Base-by-base conservation (phyloP, 768 basidiomycete species). In the Boletus reticuloceps region DNA sequence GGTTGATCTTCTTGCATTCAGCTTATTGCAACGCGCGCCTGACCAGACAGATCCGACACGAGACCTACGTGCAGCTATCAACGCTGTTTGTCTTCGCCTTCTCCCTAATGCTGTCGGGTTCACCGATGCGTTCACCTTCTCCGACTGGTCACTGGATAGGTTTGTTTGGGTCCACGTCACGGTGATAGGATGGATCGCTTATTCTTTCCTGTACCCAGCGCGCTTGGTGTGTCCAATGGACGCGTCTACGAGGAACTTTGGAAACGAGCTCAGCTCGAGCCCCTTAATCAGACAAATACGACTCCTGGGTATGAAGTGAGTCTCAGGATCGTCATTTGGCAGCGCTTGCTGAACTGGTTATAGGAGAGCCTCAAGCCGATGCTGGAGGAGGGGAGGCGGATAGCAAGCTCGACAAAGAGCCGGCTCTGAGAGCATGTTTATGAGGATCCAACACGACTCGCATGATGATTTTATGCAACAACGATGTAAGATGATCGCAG, bases 91-190 rank as follows among this genome's bases (percentile, higher is more conserved):
- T 64, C 60, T 69, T 9, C 75, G 76, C 45, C 58, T 91, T 12
- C 66, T 89, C 1, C 84, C 86, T 0, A 78, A 91, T 54, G 80
- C 79, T 6, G 81, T 91, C 50, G 85, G 83, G 0, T 70, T 91
- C 50, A 83, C 78, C 6, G 89, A 91, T 64, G 82, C 86, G 4
- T 89, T 91, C 64, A 85, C 82, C 1, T 88, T 88, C 60, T 77
- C 81, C 0, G 88, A 91, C 61, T 91, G 86, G 84, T 82, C 88
- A 49, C 71, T 91, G 17, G 80, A 89, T 59, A 86, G 85, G 83
- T 83, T 47, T 16, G 54, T 43, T 25, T 29, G 9, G 1, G 10
- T 47, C 11, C 7, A 0, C 38, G 8, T 43, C 14, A 27, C 8
- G 8, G 27, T 17, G 5, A 38, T 22, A 1, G 29, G n/a, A 9